phyloP scores from a whole-genome alignment of 306 rosid species.

The Castanea mollissima region DNA sequence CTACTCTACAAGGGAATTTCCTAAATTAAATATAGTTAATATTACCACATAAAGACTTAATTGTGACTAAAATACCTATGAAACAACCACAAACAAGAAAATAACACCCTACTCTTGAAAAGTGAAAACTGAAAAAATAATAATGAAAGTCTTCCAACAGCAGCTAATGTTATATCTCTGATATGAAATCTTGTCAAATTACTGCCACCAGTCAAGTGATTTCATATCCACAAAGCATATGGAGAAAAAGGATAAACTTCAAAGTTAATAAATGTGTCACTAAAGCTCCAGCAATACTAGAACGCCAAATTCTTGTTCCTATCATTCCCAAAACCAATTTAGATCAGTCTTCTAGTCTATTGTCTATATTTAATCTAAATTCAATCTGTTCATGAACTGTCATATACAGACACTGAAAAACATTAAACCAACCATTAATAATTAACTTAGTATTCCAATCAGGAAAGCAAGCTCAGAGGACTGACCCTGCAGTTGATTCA shows the following conservation, averaged over 20 bases:
- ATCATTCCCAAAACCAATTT: neutral
- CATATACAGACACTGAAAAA: neutral
- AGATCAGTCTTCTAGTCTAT: neutral
- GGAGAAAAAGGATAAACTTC: neutral
- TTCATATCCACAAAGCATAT: neutral
- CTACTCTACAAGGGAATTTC: too few relatives aligned
- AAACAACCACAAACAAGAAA: too few relatives aligned
- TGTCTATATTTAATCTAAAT: neutral
- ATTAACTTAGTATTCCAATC: neutral
- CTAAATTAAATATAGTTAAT: too few relatives aligned
- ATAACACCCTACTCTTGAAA: too few relatives aligned
- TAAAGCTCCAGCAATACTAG: neutral
- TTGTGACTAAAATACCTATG: too few relatives aligned
- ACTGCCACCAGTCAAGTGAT: neutral
- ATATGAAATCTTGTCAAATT: neutral
- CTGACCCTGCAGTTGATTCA: conserved; percentile 92
- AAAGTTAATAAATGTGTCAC: neutral
- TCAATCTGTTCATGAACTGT: neutral
- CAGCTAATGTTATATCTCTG: neutral
- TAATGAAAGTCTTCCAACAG: too few relatives aligned
- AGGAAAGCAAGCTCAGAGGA: conserved; percentile 10
- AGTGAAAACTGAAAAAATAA: too few relatives aligned
- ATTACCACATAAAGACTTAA: too few relatives aligned
- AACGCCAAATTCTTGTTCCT: neutral
- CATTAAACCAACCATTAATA: neutral